A percentile compares a stretch with the other conserved stretches of the same genome.
Evolutionary conservation across 768 basidiomycete genomes (phyloP).

Genomic region (Phlegmacium glaucopus): DNA sequence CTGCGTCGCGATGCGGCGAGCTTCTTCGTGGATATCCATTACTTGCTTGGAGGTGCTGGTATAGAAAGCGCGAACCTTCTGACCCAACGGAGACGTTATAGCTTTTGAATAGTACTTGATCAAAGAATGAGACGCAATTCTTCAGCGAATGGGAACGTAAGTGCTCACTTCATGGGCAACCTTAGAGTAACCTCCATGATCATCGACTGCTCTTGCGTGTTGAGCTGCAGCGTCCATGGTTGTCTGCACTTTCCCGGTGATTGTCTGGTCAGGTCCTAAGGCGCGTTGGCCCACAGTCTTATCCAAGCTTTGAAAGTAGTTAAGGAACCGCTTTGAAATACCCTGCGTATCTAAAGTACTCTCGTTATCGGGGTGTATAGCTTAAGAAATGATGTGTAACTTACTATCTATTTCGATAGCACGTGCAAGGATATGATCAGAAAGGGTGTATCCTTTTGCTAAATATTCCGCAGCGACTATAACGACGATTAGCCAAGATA

Average conservation of each 20-base stretch:
- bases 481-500: constrained; percentile 4
- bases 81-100: constrained; percentile 70
- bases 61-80: constrained; percentile 79
- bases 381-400: constrained; percentile 1
- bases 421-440: constrained; percentile 71
- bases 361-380: not conserved
- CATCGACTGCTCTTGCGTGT: constrained; percentile 73
- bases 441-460: constrained; percentile 81
- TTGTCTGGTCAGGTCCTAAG: constrained; percentile 77
- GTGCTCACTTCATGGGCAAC: constrained; percentile 59
- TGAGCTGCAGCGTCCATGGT: constrained; percentile 58
- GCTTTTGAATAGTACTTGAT: constrained; percentile 75
- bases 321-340: constrained; percentile 82
- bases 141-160: not conserved
- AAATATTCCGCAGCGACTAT: constrained; percentile 91
- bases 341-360: constrained; percentile 63
- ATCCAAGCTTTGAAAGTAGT: constrained; percentile 75
- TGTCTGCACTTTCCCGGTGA: constrained; percentile 69
- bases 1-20: constrained; percentile 68
- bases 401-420: constrained; percentile 79
- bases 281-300: constrained; percentile 62
- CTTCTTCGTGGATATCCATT: constrained; percentile 91
- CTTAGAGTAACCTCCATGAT: constrained; percentile 78
- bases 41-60: constrained; percentile 87
- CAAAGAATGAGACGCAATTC: constrained; percentile 7